phyloP scores from a whole-genome alignment of 345 rosid species.

The Gossypium mustelinum region DNA sequence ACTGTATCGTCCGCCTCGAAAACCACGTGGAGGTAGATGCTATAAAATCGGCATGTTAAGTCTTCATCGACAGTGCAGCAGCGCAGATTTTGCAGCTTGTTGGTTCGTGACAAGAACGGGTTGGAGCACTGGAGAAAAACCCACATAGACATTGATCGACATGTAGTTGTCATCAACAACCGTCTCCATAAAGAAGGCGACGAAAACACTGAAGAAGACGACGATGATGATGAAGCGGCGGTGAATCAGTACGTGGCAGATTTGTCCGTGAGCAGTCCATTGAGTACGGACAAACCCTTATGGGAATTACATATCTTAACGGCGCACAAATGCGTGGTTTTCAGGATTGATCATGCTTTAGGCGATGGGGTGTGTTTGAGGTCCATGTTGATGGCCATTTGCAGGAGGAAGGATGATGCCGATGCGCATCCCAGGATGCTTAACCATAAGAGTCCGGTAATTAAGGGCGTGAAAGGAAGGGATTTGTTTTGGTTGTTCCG shows the following conservation, averaged over 20 bases:
- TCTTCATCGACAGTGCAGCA: constrained; percentile 38
- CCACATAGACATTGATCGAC: constrained; percentile 37
- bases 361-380: constrained; percentile 59
- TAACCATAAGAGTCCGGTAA: background rate
- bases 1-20: constrained; percentile 38
- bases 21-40: constrained; percentile 27
- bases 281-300: constrained; percentile 42
- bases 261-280: constrained; percentile 35
- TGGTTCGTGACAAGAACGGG: constrained; percentile 41
- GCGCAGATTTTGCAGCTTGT: constrained; percentile 51
- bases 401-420: constrained; percentile 35
- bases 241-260: constrained; percentile 46
- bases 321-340: constrained; percentile 30
- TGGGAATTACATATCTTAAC: constrained; percentile 52
- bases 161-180: constrained; percentile 25
- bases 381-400: constrained; percentile 44
- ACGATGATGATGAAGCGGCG: constrained; percentile 1
- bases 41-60: constrained; percentile 21
- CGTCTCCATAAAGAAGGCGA: background rate
- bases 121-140: constrained; percentile 49
- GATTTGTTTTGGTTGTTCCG: constrained; percentile 7
- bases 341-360: constrained; percentile 54
- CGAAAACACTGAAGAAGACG: background rate
- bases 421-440: constrained; percentile 27
- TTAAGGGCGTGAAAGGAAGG: constrained; percentile 16